Base-by-base conservation (phyloP, 139 green algal species). In the Chlamydomonas sp. region DNA sequence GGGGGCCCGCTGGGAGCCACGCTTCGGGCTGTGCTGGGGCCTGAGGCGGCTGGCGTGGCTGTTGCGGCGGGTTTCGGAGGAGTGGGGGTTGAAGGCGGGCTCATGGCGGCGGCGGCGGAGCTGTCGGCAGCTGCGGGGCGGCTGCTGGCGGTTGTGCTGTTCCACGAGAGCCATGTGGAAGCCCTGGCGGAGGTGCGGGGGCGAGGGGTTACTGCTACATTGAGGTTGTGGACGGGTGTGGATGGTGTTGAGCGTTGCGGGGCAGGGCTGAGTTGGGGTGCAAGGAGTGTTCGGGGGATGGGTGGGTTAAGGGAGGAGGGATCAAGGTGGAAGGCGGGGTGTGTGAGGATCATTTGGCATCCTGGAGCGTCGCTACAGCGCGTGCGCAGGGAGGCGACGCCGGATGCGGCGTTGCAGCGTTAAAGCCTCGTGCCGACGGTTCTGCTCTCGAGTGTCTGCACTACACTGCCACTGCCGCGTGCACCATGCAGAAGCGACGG, bases 161-260 rank as follows among this genome's bases (percentile, higher is more conserved):
- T 90, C 18, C n/a, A 86, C 18, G 86, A 90, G 62, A 72, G 63
- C 14, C 86, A 90, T 57, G 72, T 90, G 16, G 79, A 49, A 0
- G 63, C 67, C 0, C 72, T 90, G 62, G 69, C 79, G 8, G 79
- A 86, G 69, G 62, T 86, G 64, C 9, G 75, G 15, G 67, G 1
- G 10, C 63, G 68, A 4, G 67, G 2, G 10, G 72, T 49, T 49
- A 49, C 31, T 49, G 31, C 31, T 49, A 49, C 31, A 49, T 57
- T 18, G 17, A 58, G 69, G 7, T 2, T 57, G 18, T 57, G 69
- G 3, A 4, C 18, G 10, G 20, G 17, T 10, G 4, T 8, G 17
- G 4, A 5, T 4, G 18, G 18, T 8, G 69, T 8, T 4, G 9
- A 8, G 4, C 69, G 18, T 76, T 4, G 69, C 6, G 7, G 69